Percentiles rank a stretch among this genome's conserved stretches.
These are phyloP conservation scores for Fusarium albidum DNA, from an alignment of 2,329 filamentous ascomycete genomes.

Conservation along the genomic window DNA sequence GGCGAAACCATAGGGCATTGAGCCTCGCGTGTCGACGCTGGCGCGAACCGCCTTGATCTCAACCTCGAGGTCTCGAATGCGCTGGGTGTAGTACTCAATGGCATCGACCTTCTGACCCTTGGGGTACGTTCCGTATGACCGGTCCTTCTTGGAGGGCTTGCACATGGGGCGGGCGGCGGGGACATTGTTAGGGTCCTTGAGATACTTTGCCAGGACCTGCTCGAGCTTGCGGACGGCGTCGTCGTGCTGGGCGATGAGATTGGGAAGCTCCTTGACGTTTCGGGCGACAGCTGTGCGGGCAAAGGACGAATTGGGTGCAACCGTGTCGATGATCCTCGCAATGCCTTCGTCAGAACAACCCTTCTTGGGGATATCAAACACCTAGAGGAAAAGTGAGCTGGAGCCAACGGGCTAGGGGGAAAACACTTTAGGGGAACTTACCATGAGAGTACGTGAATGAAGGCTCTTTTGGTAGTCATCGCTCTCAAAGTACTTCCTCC, in stretches of 20 bases:
- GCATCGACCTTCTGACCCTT: constrained; percentile 84
- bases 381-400: constrained; percentile 53
- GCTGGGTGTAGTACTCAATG: constrained; percentile 88
- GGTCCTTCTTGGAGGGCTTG: constrained; percentile 81
- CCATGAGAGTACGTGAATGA: constrained; percentile 76
- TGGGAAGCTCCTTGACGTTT: constrained; percentile 89
- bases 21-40: constrained; percentile 85
- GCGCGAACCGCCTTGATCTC: constrained; percentile 85
- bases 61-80: constrained; percentile 82
- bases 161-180: constrained; percentile 81
- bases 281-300: constrained; percentile 85
- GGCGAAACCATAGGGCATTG: constrained; percentile 92
- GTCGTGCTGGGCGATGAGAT: constrained; percentile 85
- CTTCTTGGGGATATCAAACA: constrained; percentile 85
- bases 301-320: constrained; percentile 80
- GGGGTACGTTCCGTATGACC: constrained; percentile 68
- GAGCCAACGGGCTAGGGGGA: not conserved
- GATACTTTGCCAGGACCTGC: constrained; percentile 83
- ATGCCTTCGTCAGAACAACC: constrained; percentile 86
- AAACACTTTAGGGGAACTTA: constrained; percentile 45
- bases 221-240: constrained; percentile 84
- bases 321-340: constrained; percentile 79
- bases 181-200: constrained; percentile 84
- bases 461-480: constrained; percentile 88
- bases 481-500: constrained; percentile 83